phyloP scores from a whole-genome alignment of 805 yeast species.

The Kockiozyma suomiensis region DNA sequence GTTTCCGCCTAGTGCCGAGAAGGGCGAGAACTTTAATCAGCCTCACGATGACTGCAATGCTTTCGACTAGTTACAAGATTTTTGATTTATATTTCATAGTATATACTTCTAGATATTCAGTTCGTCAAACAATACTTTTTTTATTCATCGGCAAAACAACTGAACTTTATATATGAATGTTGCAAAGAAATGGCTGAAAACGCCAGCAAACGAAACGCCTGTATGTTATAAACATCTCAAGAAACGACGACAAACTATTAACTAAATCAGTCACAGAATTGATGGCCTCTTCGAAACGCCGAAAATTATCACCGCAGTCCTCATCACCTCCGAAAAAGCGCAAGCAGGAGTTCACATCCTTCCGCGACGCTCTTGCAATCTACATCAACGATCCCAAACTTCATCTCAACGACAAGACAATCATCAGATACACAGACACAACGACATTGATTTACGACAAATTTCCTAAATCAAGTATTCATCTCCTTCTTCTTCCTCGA shows the following conservation, averaged over 20 bases:
- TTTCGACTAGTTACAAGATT: too few species aligned
- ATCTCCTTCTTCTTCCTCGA: constrained; percentile 64
- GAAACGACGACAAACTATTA: too few species aligned
- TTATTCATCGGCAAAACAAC: too few species aligned
- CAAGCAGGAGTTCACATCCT: too few species aligned
- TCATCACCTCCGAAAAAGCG: background rate
- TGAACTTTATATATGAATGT: too few species aligned
- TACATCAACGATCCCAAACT: constrained; percentile 55
- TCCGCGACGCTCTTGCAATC: constrained; percentile 50
- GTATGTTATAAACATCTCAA: too few species aligned
- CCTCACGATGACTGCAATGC: too few species aligned
- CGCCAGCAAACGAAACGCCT: constrained; percentile 9
- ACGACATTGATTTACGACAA: constrained; percentile 61
- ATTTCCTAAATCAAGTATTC: constrained; percentile 66
- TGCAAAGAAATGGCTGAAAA: background rate
- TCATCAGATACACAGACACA: constrained; percentile 54
- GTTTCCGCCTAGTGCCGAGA: too few species aligned
- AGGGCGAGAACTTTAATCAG: too few species aligned
- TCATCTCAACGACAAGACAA: constrained; percentile 40
- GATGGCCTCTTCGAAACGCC: constrained; percentile 7
- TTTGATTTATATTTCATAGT: too few species aligned
- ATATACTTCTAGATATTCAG: too few species aligned
- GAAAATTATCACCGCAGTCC: background rate
- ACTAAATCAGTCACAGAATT: background rate
- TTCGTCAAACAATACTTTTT: too few species aligned